These are phyloP conservation scores for Dactylis glomerata DNA, from an alignment of 176 grass and related monocot genomes.

Conservation along the genomic window DNA sequence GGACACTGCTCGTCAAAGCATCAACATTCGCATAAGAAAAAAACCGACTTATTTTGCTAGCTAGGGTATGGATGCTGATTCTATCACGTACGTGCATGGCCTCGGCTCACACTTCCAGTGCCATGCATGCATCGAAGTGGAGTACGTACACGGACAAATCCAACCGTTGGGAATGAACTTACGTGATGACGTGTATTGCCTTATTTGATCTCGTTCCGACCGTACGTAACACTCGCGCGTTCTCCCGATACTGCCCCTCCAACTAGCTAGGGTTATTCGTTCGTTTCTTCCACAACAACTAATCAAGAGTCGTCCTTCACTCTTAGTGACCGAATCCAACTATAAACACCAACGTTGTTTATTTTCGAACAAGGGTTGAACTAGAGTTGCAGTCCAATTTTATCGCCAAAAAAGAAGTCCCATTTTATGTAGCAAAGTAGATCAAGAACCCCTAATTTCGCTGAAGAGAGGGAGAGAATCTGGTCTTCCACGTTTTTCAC, in stretches of 20 bases:
- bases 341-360: too few relatives aligned
- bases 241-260: neutral
- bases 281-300: neutral
- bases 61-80: too few relatives aligned
- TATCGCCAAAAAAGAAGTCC: too few relatives aligned
- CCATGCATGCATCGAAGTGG: too few relatives aligned
- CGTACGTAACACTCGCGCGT: neutral
- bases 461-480: too few relatives aligned
- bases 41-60: too few relatives aligned
- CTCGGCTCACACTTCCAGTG: too few relatives aligned
- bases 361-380: neutral
- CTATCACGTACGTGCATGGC: too few relatives aligned
- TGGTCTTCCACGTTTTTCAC: too few relatives aligned
- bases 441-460: neutral
- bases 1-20: too few relatives aligned
- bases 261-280: neutral
- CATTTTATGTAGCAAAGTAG: neutral
- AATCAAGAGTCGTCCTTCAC: fast-evolving
- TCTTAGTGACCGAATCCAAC: neutral
- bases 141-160: neutral
- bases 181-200: neutral
- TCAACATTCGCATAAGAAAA: too few relatives aligned
- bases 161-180: neutral
- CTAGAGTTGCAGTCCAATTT: neutral
- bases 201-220: neutral